Evolutionary conservation across 306 rosid species (phyloP), one percentile per base, ranked within the genome.

Genomic region (Vicia villosa): DNA sequence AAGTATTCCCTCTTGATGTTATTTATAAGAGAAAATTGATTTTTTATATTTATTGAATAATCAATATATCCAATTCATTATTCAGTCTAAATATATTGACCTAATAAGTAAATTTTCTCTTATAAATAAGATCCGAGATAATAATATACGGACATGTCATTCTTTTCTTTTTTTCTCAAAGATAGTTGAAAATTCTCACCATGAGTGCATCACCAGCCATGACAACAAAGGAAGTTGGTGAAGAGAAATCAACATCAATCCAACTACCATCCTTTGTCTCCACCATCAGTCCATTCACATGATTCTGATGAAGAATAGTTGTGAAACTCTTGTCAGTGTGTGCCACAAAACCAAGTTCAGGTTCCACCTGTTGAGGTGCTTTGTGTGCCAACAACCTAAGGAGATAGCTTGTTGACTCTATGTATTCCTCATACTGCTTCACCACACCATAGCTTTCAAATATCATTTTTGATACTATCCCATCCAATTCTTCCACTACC

Each of bases 271-370:
- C 68, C 75, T 40, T 86, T 4, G 87, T 82, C 77, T 91, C 83
- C 9, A 91, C 81, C 79, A 82, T 79, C 64, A 91, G 82, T 34
- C 85, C 97, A 50, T 87, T 83, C 28, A 82, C 73, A 11, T 85
- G 85, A 43, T 88, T 83, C 69, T 91, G 97, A 41, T 85, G 79
- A 76, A 91, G 88, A 57, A 88, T 74, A 64, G 97, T 86, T 21
- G 91, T 88, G 87, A 88, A 91, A 81, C 93, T 91, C 79, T 88
- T 91, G 74, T 91, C 97, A 2, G 93, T 91, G 69, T 91, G 97
- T 57, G 85, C 15, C 2, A 85, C 83, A 14, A 91, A 84, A 5
- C 84, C 90, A 40, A 88, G 70, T 52, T 68, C 77, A 40, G 86
- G 76, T 47, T 86, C 70, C 2, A 67, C 46, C 32, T 60, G 74